Evolutionary conservation across 2,329 filamentous ascomycete genomes (phyloP).

Genomic region (Macrophomina pseudophaseolina): DNA sequence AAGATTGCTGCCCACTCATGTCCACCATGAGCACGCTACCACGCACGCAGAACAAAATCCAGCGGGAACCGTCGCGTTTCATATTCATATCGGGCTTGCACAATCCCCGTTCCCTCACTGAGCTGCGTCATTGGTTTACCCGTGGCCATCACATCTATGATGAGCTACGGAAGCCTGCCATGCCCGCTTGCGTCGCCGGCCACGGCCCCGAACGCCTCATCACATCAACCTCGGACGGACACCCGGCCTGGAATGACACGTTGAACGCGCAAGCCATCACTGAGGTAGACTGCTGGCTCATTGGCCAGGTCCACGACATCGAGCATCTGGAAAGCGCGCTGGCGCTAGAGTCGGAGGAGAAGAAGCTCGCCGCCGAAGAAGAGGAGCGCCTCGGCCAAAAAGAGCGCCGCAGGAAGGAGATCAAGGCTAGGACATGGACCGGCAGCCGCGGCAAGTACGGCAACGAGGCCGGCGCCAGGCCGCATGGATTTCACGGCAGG

Average conservation of each 20-base stretch:
- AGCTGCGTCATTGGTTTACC: not conserved
- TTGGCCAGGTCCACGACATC: not conserved
- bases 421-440: not conserved
- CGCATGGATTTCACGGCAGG: not conserved
- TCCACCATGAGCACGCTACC: not conserved
- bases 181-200: not conserved
- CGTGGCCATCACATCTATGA: conserved; percentile 14
- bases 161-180: not conserved
- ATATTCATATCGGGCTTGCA: conserved; percentile 1
- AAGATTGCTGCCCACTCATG: too few species aligned
- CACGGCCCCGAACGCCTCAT: not conserved
- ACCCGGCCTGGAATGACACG: conserved; percentile 6
- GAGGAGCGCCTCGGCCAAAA: not conserved
- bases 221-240: not conserved
- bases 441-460: conserved; percentile 10
- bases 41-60: not conserved
- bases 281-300: not conserved
- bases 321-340: not conserved
- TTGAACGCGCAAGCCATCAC: not conserved
- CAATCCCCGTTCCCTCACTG: not conserved
- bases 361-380: not conserved
- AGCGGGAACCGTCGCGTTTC: not conserved
- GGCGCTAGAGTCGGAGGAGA: not conserved
- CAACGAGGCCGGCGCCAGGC: not conserved
- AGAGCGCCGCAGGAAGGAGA: not conserved